Percentiles rank a stretch among this genome's conserved stretches.
Conservation (phyloP, 169 alveolate genomes). For the Plasmodium berghei region DNA sequence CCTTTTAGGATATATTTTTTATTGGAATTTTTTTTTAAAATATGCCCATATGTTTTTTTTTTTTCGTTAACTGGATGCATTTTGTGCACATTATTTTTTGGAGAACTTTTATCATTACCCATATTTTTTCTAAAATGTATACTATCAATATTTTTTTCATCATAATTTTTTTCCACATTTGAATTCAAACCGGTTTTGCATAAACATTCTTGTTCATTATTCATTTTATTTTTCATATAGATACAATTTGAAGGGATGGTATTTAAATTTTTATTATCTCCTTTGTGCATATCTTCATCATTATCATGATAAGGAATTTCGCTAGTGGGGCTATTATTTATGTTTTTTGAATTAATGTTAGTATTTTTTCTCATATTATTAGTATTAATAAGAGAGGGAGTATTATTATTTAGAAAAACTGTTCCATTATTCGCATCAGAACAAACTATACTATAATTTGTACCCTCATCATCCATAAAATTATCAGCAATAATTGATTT, state of each 20-base stretch:
- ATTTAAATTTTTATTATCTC: background rate
- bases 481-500: slow-evolving; percentile 12
- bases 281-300: background rate
- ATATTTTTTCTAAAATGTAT: no score
- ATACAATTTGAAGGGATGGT: no score
- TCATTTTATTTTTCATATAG: no score
- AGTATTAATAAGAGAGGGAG: background rate
- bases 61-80: background rate
- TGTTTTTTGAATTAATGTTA: background rate
- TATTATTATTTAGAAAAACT: background rate
- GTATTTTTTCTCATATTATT: background rate
- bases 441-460: background rate
- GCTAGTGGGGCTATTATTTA: background rate
- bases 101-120: no score
- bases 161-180: no score
- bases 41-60: background rate
- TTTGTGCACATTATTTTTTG: background rate
- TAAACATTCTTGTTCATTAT: no score
- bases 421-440: background rate
- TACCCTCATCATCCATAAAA: background rate
- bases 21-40: background rate
- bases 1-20: background rate
- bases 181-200: no score
- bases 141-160: no score
- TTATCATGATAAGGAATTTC: background rate